Percentiles rank a stretch among this genome's conserved stretches.
Conservation (phyloP, 2,329 filamentous ascomycete genomes). For the Phialemoniopsis sp. region DNA sequence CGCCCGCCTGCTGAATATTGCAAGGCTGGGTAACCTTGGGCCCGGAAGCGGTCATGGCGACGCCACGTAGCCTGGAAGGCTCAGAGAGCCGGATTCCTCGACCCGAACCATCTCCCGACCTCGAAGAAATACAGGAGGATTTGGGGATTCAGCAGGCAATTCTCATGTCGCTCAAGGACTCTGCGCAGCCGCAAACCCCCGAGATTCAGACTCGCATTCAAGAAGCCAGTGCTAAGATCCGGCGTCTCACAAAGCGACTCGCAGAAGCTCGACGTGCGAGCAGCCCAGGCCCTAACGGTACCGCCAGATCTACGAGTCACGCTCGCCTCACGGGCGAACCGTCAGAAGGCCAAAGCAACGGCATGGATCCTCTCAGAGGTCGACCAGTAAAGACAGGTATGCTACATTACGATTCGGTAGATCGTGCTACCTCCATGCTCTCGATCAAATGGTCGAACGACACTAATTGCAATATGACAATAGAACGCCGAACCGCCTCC, state of each 20-base stretch:
- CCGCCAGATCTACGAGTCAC: too few species aligned
- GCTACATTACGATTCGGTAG: too few species aligned
- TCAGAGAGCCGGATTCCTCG: not conserved
- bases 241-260: constrained; percentile 23
- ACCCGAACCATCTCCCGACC: constrained; percentile 6
- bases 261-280: constrained; percentile 4
- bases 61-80: not conserved
- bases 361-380: too few species aligned
- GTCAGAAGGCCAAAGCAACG: too few species aligned
- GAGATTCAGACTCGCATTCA: constrained; percentile 12
- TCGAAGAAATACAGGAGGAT: constrained; percentile 31
- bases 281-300: too few species aligned
- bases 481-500: too few species aligned
- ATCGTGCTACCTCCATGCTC: too few species aligned
- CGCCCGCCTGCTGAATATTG: too few species aligned
- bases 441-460: too few species aligned
- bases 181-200: constrained; percentile 7
- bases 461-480: too few species aligned
- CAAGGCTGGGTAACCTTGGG: not conserved
- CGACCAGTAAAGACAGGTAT: too few species aligned
- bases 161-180: constrained; percentile 33
- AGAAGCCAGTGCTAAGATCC: constrained; percentile 13
- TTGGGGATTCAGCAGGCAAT: constrained; percentile 36
- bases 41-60: not conserved
- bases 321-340: too few species aligned